phyloP scores from a whole-genome alignment of 805 yeast species.

The Peterozyma xylosa region DNA sequence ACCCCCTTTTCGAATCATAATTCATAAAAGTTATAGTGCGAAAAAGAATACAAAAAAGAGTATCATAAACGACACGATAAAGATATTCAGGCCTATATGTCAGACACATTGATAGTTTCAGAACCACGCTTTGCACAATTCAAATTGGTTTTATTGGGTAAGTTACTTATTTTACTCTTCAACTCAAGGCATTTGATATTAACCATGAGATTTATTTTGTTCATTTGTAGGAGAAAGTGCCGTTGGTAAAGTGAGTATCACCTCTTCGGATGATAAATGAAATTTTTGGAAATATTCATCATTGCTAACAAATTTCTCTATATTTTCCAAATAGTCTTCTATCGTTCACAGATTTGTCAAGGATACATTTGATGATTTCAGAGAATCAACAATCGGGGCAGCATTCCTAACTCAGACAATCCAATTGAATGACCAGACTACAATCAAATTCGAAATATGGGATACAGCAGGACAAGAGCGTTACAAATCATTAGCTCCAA shows the following conservation, averaged over 20 bases:
- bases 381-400: slow-evolving; percentile 82
- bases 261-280: background rate
- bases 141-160: slow-evolving; percentile 47
- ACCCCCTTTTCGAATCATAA: too few relatives aligned
- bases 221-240: slow-evolving; percentile 49
- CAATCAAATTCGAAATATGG: slow-evolving; percentile 75
- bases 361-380: slow-evolving; percentile 62
- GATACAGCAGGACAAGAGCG: slow-evolving; percentile 86
- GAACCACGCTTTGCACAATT: slow-evolving; percentile 39
- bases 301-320: slow-evolving; percentile 2
- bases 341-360: slow-evolving; percentile 65
- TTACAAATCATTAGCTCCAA: slow-evolving; percentile 70
- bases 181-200: background rate
- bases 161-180: slow-evolving; percentile 5
- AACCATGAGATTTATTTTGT: background rate
- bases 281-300: background rate
- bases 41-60: background rate
- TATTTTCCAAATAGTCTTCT: slow-evolving; percentile 28
- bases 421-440: slow-evolving; percentile 41
- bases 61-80: too few relatives aligned
- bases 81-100: too few relatives aligned
- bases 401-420: slow-evolving; percentile 71
- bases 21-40: too few relatives aligned
- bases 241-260: slow-evolving; percentile 40
- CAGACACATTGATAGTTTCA: background rate